phyloP scores from a whole-genome alignment of 768 basidiomycete genomes.

The Lactarius psammicola region DNA sequence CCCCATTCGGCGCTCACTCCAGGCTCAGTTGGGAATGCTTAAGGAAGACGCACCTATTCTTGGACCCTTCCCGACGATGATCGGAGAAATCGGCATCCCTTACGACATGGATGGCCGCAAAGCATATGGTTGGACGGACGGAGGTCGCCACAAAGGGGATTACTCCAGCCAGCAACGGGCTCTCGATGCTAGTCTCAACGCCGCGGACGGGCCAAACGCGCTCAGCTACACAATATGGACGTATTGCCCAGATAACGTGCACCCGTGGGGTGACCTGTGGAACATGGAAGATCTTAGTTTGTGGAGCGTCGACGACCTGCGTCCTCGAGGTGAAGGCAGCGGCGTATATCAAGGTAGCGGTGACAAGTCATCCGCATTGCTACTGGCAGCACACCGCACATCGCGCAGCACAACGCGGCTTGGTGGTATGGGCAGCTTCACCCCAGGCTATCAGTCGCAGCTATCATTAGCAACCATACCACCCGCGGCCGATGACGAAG shows the following conservation, averaged over 20 bases:
- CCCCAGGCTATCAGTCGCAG: slow-evolving; percentile 35
- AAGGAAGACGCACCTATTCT: slow-evolving; percentile 70
- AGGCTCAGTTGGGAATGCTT: slow-evolving; percentile 78
- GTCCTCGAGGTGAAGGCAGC: slow-evolving; percentile 31
- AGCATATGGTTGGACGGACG: slow-evolving; percentile 76
- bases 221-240: slow-evolving; percentile 88
- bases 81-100: slow-evolving; percentile 95
- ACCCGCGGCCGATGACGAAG: slow-evolving; percentile 28
- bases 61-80: slow-evolving; percentile 78
- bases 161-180: slow-evolving; percentile 76
- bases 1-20: slow-evolving; percentile 77
- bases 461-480: slow-evolving; percentile 40
- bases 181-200: slow-evolving; percentile 82
- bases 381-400: slow-evolving; percentile 37
- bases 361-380: slow-evolving; percentile 42
- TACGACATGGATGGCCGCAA: slow-evolving; percentile 90
- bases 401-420: slow-evolving; percentile 16
- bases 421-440: background rate
- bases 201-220: slow-evolving; percentile 69
- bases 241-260: slow-evolving; percentile 77
- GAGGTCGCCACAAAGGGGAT: slow-evolving; percentile 68
- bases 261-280: slow-evolving; percentile 95
- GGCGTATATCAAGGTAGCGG: slow-evolving; percentile 33
- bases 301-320: slow-evolving; percentile 77
- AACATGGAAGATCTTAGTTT: slow-evolving; percentile 93